Conservation (phyloP, 352 stramenopile species). For the Hyaloperonospora arabidopsidis region DNA sequence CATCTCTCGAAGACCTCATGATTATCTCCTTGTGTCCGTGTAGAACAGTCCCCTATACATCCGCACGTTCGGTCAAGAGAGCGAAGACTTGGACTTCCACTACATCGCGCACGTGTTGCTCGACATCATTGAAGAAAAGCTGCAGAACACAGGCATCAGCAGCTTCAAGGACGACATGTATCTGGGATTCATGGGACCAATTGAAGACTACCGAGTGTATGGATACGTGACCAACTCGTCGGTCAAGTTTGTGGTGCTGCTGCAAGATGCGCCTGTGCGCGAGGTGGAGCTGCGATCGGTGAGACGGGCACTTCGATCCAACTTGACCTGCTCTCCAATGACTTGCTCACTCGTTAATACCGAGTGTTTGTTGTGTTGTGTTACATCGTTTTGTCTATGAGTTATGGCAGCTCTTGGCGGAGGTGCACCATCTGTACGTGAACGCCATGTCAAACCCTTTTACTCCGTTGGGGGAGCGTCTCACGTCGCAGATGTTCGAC, state of each 20-base stretch:
- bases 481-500: constrained; percentile 73
- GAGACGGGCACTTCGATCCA: constrained; percentile 9
- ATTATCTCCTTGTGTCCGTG: not conserved
- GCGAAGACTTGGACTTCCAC: constrained; percentile 78
- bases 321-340: not conserved
- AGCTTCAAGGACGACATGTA: constrained; percentile 80
- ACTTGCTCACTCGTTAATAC: not conserved
- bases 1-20: too few relatives aligned
- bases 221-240: constrained; percentile 85
- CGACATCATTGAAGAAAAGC: constrained; percentile 79
- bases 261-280: constrained; percentile 65
- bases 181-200: constrained; percentile 70
- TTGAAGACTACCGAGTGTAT: constrained; percentile 84
- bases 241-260: constrained; percentile 74
- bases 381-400: constrained; percentile 1
- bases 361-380: constrained; percentile 4
- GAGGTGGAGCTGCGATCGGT: constrained; percentile 74
- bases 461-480: constrained; percentile 67
- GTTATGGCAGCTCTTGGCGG: constrained; percentile 56
- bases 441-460: constrained; percentile 85
- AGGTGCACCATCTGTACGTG: constrained; percentile 83
- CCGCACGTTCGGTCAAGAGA: constrained; percentile 70
- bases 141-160: constrained; percentile 39
- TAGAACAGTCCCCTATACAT: constrained; percentile 82
- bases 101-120: constrained; percentile 82